Evolutionary conservation across 768 basidiomycete genomes (phyloP), one percentile per base, ranked within the genome.

Genomic region (Suillus placidus): DNA sequence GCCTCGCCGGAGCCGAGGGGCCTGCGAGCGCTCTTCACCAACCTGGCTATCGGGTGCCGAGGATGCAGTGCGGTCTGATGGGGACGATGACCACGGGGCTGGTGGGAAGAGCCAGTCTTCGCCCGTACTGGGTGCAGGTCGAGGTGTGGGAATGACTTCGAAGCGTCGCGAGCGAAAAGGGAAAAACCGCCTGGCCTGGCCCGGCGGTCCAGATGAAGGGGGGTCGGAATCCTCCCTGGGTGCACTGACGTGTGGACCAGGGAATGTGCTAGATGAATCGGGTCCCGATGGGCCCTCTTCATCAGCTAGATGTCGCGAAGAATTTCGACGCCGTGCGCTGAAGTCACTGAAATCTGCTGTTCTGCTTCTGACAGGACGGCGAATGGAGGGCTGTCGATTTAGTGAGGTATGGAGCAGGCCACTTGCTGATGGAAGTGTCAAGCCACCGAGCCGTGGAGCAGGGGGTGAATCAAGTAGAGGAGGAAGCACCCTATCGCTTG

Each of bases 311-410:
- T 76, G 77, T 3, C 82, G 77, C 0, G 74, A 84, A 6, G 80
- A 78, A 20, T 84, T 85, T 61, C 91, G 85, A 37, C 91, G 86
- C 14, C 86, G 87, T 30, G 84, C 75, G 0, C 90, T 88, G 67
- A 89, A 92, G 34, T 92, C 91, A 71, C 83, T 87, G 74, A 93
- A 92, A 67, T 92, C 90, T 16, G 85, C 81, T 16, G 85, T 80
- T 40, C 90, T 80, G 35, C 83, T 82, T 6, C 83, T 81, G 38
- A 79, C 70, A 2, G 86, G 81, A 30, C 89, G 88, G 34, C 89
- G 88, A 56, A 90, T 80, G 26, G 88, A 86, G 0, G 85, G 76
- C 66, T 88, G 87, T 40, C 90, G 86, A 20, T 81, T 78, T 20
- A 89, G 76, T 7, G 75, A 71, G 12, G 78, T 68, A 42, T 76